Conservation (phyloP, 1,284 basidiomycete species). For the Ustilago sp. region DNA sequence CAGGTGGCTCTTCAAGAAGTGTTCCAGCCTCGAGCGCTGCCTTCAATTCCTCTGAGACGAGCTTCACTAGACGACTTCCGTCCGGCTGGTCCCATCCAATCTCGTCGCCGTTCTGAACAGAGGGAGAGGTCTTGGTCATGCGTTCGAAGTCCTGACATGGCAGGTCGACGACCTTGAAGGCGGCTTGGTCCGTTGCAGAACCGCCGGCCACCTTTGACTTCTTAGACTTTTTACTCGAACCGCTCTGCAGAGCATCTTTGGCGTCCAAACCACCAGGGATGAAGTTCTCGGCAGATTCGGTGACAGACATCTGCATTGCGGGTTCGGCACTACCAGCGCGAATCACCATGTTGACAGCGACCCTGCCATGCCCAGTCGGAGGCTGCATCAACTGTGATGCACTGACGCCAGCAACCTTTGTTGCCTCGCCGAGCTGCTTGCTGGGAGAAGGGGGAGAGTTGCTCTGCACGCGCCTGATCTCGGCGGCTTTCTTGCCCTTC, state of each 20-base stretch:
- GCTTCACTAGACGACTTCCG: slow-evolving; percentile 65
- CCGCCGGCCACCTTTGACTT: slow-evolving; percentile 23
- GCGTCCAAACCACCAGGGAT: slow-evolving; percentile 4
- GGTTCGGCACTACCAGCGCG: slow-evolving; percentile 32
- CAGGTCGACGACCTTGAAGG: slow-evolving; percentile 34
- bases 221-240: slow-evolving; percentile 33
- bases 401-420: background rate
- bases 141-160: slow-evolving; percentile 49
- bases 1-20: slow-evolving; percentile 58
- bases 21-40: slow-evolving; percentile 63
- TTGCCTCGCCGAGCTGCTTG: slow-evolving; percentile 23
- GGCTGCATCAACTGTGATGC: slow-evolving; percentile 18
- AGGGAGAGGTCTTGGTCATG: slow-evolving; percentile 30
- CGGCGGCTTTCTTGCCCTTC: slow-evolving; percentile 41
- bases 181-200: slow-evolving; percentile 29
- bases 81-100: slow-evolving; percentile 66
- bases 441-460: slow-evolving; percentile 41
- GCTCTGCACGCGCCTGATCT: slow-evolving; percentile 36
- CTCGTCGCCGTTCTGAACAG: slow-evolving; percentile 46
- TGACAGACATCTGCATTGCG: slow-evolving; percentile 8
- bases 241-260: slow-evolving; percentile 13
- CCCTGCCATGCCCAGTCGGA: slow-evolving; percentile 1
- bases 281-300: slow-evolving; percentile 5
- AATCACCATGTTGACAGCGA: slow-evolving; percentile 19
- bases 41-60: slow-evolving; percentile 67